Evolutionary conservation across 2,329 filamentous ascomycete species (phyloP).

Genomic region (Aspergillus spinulosporus): DNA sequence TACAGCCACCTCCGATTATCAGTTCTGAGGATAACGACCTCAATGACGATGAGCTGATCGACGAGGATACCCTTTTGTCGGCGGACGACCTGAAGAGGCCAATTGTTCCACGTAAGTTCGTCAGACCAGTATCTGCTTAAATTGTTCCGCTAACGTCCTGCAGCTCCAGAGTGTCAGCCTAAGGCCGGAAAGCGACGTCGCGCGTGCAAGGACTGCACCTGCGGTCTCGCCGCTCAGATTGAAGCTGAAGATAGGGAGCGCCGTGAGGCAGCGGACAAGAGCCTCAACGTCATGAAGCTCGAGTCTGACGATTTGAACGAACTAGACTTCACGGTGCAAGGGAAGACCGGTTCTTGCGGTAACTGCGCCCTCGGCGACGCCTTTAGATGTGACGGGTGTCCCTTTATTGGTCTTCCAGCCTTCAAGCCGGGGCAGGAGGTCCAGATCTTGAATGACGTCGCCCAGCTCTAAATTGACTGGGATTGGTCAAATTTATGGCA

Average conservation of each 20-base stretch:
- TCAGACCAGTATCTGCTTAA: not conserved
- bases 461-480: conserved; percentile 63
- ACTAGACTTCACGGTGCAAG: conserved; percentile 95
- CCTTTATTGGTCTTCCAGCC: conserved; percentile 87
- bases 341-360: conserved; percentile 91
- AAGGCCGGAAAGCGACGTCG: conserved; percentile 77
- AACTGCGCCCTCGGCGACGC: conserved; percentile 94
- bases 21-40: conserved; percentile 14
- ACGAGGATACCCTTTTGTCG: conserved; percentile 83
- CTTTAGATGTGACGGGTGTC: conserved; percentile 72
- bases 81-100: conserved; percentile 79
- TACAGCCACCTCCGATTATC: conserved; percentile 13
- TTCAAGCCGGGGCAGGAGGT: conserved; percentile 98
- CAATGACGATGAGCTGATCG: conserved; percentile 77
- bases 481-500: not conserved
- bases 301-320: conserved; percentile 76
- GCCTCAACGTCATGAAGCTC: conserved; percentile 60
- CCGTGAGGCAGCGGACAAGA: conserved; percentile 63
- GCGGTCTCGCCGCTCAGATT: conserved; percentile 81
- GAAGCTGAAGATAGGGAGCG: conserved; percentile 78
- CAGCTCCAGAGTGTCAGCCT: conserved; percentile 82
- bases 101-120: conserved; percentile 73
- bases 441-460: conserved; percentile 77
- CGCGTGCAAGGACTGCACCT: conserved; percentile 97
- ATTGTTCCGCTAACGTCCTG: conserved; percentile 16